Conservation (phyloP, 495 filamentous ascomycete species). For the Zalerion maritima region DNA sequence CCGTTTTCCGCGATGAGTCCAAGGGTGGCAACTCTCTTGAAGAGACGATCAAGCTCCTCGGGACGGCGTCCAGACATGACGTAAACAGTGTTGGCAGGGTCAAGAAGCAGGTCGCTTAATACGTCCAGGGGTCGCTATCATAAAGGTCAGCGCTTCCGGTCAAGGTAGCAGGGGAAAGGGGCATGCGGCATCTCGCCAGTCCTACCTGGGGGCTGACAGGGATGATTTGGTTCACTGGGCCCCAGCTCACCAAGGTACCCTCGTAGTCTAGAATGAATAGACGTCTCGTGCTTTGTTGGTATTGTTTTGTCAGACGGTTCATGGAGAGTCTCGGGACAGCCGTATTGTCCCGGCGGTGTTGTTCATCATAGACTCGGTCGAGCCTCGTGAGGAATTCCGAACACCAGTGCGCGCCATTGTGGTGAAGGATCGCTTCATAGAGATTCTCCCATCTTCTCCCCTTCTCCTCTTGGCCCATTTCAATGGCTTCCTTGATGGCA, state of each 20-base stretch:
- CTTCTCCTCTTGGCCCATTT: slow-evolving; percentile 60
- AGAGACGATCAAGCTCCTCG: slow-evolving; percentile 75
- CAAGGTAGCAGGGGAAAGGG: background rate
- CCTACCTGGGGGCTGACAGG: slow-evolving; percentile 60
- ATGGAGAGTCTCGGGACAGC: slow-evolving; percentile 72
- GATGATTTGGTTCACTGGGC: slow-evolving; percentile 63
- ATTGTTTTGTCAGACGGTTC: slow-evolving; percentile 43
- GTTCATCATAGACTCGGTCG: slow-evolving; percentile 60
- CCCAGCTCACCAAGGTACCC: slow-evolving; percentile 76
- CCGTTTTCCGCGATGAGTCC: slow-evolving; percentile 89
- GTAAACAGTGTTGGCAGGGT: slow-evolving; percentile 72
- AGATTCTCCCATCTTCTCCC: slow-evolving; percentile 57
- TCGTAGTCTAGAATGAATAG: slow-evolving; percentile 88
- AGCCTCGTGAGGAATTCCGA: slow-evolving; percentile 53
- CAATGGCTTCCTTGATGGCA: slow-evolving; percentile 66
- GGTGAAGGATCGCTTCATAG: slow-evolving; percentile 57
- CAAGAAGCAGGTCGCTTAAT: slow-evolving; percentile 61
- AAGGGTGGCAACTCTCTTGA: slow-evolving; percentile 60
- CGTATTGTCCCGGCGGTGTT: slow-evolving; percentile 65
- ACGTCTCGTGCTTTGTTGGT: slow-evolving; percentile 46
- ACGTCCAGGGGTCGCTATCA: slow-evolving; percentile 54
- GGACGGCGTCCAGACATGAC: slow-evolving; percentile 79
- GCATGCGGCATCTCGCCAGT: too few species aligned
- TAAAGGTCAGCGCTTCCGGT: slow-evolving; percentile 5
- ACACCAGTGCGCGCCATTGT: slow-evolving; percentile 76